Evolutionary conservation across 2,329 filamentous ascomycete species (phyloP), one percentile per base, ranked within the genome.

Genomic region (Hymenoscyphus repandus): DNA sequence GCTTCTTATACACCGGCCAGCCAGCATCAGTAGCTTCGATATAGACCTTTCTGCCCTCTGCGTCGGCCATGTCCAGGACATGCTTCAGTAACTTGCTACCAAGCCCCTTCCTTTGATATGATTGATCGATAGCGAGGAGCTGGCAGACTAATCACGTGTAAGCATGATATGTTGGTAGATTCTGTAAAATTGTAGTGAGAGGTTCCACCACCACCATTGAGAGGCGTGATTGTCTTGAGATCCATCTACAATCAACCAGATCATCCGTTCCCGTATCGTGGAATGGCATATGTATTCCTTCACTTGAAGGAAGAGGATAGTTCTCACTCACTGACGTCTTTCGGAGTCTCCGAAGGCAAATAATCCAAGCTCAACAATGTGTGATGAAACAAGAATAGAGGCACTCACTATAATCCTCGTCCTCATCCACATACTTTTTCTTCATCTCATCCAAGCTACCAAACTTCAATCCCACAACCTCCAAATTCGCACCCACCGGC

Each of bases 1-100:
- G 46, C 53, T 66, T 68, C 54, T 63, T 58, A 52, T 74, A 74
- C 12, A 74, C 20, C 10, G 64, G 64, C 45, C 62, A 62, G 2
- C 69, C 70, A 0, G 55, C 57, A 1, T 58, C 52, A 7, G 70
- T 70, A n/a, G 69, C 68, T 56, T 73, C 70, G 30, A 73, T 61
- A 50, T 70, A 72, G 1, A 59, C 56, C 48, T 57, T 64, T 42
- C 66, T 58, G 2, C 63, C 64, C 27, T 64, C 61, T 3, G 51
- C 43, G 49, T 72, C 69, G 5, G 70, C 69, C 11, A 68, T 52
- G 5, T 60, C 63, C n/a, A 72, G 56, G 45, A 67, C 66, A 33
- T 69, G 63, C 12, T 53, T 53, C 32, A 73, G 54, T 18, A 73
- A 52, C 36, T 64, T 65, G 36, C 54, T 64, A 1, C 57, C 70